phyloP scores from a whole-genome alignment of 1,284 basidiomycete genomes.

The Austroboletus novae-zelandiae region DNA sequence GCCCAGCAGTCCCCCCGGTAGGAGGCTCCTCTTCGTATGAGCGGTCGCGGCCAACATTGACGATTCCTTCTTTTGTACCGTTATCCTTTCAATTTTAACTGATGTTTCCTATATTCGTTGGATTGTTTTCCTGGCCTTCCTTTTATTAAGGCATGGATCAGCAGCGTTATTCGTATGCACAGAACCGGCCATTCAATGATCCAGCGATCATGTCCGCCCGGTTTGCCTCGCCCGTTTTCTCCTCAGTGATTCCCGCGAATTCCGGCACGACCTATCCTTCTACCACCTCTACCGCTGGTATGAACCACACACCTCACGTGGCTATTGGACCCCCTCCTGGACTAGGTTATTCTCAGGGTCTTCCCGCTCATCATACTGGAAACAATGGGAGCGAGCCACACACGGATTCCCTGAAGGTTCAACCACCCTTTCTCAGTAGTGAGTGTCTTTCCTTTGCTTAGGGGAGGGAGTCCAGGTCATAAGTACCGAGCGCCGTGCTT shows the following conservation, averaged over 20 bases:
- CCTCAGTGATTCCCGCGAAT: slow-evolving; percentile 10
- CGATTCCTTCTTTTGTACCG: slow-evolving; percentile 28
- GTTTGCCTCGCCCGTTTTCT: slow-evolving; percentile 43
- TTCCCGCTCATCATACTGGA: slow-evolving; percentile 29
- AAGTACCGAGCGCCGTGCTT: slow-evolving; percentile 80
- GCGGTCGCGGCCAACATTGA: slow-evolving; percentile 32
- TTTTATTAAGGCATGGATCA: slow-evolving; percentile 29
- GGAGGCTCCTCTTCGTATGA: slow-evolving; percentile 46
- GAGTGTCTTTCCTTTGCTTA: slow-evolving; percentile 54
- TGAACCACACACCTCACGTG: slow-evolving; percentile 30
- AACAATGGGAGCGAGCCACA: slow-evolving; percentile 15
- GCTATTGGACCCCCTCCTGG: slow-evolving; percentile 65
- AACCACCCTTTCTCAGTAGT: slow-evolving; percentile 52
- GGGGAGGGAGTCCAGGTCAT: slow-evolving; percentile 73
- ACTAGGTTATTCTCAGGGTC: slow-evolving; percentile 45
- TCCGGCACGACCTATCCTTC: slow-evolving; percentile 8
- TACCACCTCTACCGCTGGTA: slow-evolving; percentile 2
- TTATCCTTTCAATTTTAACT: slow-evolving; percentile 17
- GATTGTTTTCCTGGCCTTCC: slow-evolving; percentile 14
- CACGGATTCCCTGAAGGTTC: slow-evolving; percentile 31
- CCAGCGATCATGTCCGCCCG: slow-evolving; percentile 82
- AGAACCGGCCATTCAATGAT: slow-evolving; percentile 58
- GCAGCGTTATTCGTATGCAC: slow-evolving; percentile 38
- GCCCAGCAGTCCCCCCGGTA: slow-evolving; percentile 45
- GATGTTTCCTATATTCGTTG: slow-evolving; percentile 5